Base-by-base conservation (phyloP, 306 rosid species). In the Geum urbanum region DNA sequence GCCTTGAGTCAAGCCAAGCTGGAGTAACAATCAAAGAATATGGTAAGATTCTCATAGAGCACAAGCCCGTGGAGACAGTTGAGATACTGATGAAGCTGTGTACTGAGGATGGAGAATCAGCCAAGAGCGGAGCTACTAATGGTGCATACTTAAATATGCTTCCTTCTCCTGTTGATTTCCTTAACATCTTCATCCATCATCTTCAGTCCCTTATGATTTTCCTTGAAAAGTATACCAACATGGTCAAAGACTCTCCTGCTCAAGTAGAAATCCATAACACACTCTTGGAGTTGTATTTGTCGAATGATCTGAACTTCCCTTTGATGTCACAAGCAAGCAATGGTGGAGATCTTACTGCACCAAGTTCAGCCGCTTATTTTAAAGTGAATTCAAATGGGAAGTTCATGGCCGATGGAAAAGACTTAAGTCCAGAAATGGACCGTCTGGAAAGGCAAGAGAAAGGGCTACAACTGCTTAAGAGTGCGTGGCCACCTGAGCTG, bases 131-230 rank as follows among this genome's bases (percentile, higher is more conserved):
- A 72, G 69, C 69, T 41, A 77, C 87, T 57, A 84, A 70, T 72
- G 79, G 79, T 68, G 56, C 79, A 41, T 94, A 87, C 74, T 56
- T 94, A 44, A 87, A 88, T 67, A 83, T 94, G 97, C 76, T 94
- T 75, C 97, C 99, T 66, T 91, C 99, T 81, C 99, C 99, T 51
- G 96, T 94, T 80, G 99, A 94, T 86, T 94, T 94, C 82, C 97
- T 88, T 52, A 94, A 90, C 83, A 88, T 94, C 67, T 91, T 94
- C 78, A 88, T 87, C 59, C 99, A 91, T 84, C 89, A 94, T 71
- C 97, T 91, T 13, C 79, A 82, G 73, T 88, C 97, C 55, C 91
- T 94, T 51, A 94, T 94, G 99, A 92, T 80, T 75, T 94, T 94
- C 80, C 95, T 94, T 58, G 99, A 94, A 74, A 94, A 86, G 68